Base-by-base conservation (phyloP, 2,329 filamentous ascomycete genomes). In the Penicillium psychrosexuale region DNA sequence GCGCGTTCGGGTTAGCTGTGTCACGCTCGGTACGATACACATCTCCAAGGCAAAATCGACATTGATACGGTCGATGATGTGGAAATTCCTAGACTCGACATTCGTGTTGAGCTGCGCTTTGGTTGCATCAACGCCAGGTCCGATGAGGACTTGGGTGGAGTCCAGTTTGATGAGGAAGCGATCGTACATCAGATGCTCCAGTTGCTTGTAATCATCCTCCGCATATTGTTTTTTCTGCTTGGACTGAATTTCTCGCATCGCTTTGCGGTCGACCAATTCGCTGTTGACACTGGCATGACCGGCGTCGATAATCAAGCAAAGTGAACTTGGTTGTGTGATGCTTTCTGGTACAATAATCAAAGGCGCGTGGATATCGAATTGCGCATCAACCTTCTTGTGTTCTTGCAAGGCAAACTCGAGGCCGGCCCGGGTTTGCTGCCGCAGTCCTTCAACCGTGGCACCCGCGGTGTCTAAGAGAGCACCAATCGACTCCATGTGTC, bases 401-500 rank as follows among this genome's bases (percentile, higher is more conserved):
- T 99, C 95, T 67, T 97, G 89, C 3, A 99, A 78, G 0, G 94
- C 95, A 74, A 97, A 99, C 72, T 99, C 92, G 33, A 99, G 83
- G 27, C 94, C 93, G 47, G 94, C 93, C 70, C 95, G 84, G 5
- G 95, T 99, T 75, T 99, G 95, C 71, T 97, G 92, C 33, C 95
- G 84, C 55, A 99, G 80, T 8, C 92, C 93, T 73, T 99, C 93
- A 0, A 99, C 93, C 0, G 94, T 99, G 1, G 93, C 93, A 24
- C 94, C 92, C 5, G 94, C 94, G 44, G 88, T 91, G 73, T 99
- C 95, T 86, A 99, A 90, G 53, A 99, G 81, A 1, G 94, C 95
- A 12, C 86, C 89, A 64, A 99, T 97, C 9, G 94, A 99, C 69
- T 99, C 94, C 92, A 99, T 97, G 70, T 99, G 95, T 47, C 92